Conservation (phyloP, 306 rosid species). For the Rubus idaeus region DNA sequence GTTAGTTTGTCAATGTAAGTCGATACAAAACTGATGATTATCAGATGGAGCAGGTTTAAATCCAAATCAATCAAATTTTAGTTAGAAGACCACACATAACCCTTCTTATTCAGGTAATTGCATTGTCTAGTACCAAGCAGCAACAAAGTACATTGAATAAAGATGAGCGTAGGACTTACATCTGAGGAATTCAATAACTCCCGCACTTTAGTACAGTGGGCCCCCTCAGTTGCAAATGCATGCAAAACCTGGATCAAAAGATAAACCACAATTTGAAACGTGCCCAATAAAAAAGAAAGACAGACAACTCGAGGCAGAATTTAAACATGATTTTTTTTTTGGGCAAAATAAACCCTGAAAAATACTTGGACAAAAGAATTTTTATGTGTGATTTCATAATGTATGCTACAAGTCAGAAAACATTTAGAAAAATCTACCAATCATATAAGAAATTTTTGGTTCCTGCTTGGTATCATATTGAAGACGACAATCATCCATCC, state of each 20-base stretch:
- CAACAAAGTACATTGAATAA: neutral
- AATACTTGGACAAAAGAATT: neutral
- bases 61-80: neutral
- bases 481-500: neutral
- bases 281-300: neutral
- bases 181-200: slow-evolving; percentile 83
- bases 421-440: neutral
- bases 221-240: slow-evolving; percentile 99
- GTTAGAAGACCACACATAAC: neutral
- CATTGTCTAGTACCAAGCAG: neutral
- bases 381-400: neutral
- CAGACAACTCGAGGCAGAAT: neutral
- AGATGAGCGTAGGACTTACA: slow-evolving; percentile 47
- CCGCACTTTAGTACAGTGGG: slow-evolving; percentile 93
- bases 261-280: slow-evolving; percentile 20
- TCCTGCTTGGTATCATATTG: neutral
- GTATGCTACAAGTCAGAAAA: neutral
- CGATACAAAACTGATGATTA: neutral
- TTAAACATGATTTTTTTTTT: neutral
- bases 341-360: neutral
- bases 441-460: neutral
- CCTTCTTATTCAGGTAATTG: neutral
- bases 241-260: slow-evolving; percentile 81
- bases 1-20: neutral
- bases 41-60: neutral